Evolutionary conservation across 495 filamentous ascomycete genomes (phyloP).

Genomic region (Penicillium nucicola): DNA sequence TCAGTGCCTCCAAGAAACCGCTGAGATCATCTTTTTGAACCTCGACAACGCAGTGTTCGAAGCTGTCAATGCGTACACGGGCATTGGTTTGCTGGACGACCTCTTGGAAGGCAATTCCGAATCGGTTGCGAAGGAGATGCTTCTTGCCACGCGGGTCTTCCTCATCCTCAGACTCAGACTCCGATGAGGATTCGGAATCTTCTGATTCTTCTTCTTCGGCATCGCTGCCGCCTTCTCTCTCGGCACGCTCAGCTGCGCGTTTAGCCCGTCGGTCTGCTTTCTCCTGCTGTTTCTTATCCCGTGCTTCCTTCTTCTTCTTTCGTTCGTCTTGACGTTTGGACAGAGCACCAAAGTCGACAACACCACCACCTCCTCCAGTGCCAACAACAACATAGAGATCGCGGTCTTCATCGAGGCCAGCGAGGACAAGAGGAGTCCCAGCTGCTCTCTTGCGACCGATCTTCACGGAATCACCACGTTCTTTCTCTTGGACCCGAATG

Average conservation of each 20-base stretch:
- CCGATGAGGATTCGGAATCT: slow-evolving; percentile 56
- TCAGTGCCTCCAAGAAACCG: slow-evolving; percentile 87
- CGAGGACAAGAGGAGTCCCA: slow-evolving; percentile 84
- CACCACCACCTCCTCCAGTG: slow-evolving; percentile 68
- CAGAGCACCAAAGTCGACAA: slow-evolving; percentile 58
- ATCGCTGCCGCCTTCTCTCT: slow-evolving; percentile 49
- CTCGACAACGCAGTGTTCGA: slow-evolving; percentile 96
- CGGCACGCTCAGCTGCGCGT: slow-evolving; percentile 40
- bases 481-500: slow-evolving; percentile 81
- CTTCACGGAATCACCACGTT: slow-evolving; percentile 65
- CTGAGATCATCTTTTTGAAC: slow-evolving; percentile 92
- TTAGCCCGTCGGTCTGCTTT: slow-evolving; percentile 55
- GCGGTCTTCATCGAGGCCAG: slow-evolving; percentile 80
- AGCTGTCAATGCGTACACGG: slow-evolving; percentile 88
- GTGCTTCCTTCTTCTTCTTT: slow-evolving; percentile 56
- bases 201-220: slow-evolving; percentile 57
- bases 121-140: slow-evolving; percentile 75
- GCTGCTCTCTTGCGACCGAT: slow-evolving; percentile 54
- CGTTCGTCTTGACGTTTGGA: slow-evolving; percentile 64
- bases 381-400: slow-evolving; percentile 91
- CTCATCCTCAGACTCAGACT: slow-evolving; percentile 60
- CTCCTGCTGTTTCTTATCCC: slow-evolving; percentile 58
- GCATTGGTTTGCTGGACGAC: slow-evolving; percentile 90
- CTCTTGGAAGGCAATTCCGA: slow-evolving; percentile 94
- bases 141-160: slow-evolving; percentile 51